Base-by-base conservation (phyloP, 768 basidiomycete species). In the Boletellus emodensis region DNA sequence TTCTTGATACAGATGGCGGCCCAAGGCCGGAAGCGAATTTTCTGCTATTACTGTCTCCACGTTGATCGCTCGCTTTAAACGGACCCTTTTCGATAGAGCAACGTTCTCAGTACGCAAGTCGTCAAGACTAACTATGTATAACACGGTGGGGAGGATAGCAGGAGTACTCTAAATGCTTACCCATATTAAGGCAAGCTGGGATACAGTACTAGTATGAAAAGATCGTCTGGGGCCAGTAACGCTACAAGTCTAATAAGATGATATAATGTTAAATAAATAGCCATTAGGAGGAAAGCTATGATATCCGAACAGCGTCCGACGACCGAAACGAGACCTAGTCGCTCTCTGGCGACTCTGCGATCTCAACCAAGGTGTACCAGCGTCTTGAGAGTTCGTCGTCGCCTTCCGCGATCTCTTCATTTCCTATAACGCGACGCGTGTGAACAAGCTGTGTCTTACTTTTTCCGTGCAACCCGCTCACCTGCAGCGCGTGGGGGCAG, bases 351-450 rank as follows among this genome's bases (percentile, higher is more conserved):
- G 8, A 6, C 11, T 57, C 56, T 4, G 47, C 37, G 7, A 43
- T 49, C 28, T 49, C 49, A 4, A 46, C 7, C 1, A 53, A 28
- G 28, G 50, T 46, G 24, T 57, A 57, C 43, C 46, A 57, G 26
- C 56, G 56, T 28, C 6, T 42, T 4, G 32, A 13, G 36, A 18
- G 35, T 15, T 12, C 13, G 12, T 1, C 35, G 10, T 26, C 6
- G 20, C 0, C 28, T 10, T 10, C 12, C 14, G 6, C 11, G 24
- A 30, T 22, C 24, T 35, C 22, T 14, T 40, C 32, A 4, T n/a
- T 32, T 3, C 28, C 54, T 55, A 38, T 12, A n/a, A 22, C 1
- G 17, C 10, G 15, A n/a, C 14, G 20, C 13, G 18, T 13, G 33
- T 37, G 24, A 0, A 30, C 37, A 9, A 47, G 39, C 17, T 6